Percentiles rank a stretch among this genome's conserved stretches.
phyloP scores from a whole-genome alignment of 1,284 basidiomycete genomes.

The Leucoagaricus sp. region DNA sequence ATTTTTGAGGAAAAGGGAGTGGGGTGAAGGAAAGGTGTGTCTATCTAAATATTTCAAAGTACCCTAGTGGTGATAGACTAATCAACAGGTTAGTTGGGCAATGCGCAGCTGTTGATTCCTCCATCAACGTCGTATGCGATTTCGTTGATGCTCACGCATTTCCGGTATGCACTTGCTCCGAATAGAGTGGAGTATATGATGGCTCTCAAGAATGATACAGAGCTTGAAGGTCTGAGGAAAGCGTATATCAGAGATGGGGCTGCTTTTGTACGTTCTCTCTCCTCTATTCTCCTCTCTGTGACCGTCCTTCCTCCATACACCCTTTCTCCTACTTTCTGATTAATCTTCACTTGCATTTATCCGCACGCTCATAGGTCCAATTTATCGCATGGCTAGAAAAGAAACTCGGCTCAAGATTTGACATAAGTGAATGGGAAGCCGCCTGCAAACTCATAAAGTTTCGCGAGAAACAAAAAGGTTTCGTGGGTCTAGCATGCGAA shows the following conservation, averaged over 20 bases:
- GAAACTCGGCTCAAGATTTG: slow-evolving; percentile 72
- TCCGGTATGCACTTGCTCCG: slow-evolving; percentile 69
- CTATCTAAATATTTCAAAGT: slow-evolving; percentile 3
- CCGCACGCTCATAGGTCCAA: slow-evolving; percentile 47
- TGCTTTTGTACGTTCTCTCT: slow-evolving; percentile 71
- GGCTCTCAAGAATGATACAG: slow-evolving; percentile 87
- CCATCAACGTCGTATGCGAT: slow-evolving; percentile 78
- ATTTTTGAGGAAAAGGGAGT: slow-evolving; percentile 71
- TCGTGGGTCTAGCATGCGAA: slow-evolving; percentile 89
- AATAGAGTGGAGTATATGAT: slow-evolving; percentile 79
- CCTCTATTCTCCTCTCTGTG: too few relatives aligned
- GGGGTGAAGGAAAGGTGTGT: slow-evolving; percentile 72
- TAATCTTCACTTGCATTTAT: slow-evolving; percentile 4
- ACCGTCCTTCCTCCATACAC: neutral
- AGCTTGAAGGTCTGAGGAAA: slow-evolving; percentile 80
- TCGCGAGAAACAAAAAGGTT: slow-evolving; percentile 73
- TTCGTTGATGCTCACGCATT: slow-evolving; percentile 76
- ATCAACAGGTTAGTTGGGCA: too few relatives aligned
- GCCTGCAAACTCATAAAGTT: slow-evolving; percentile 83
- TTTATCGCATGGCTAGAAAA: slow-evolving; percentile 93
- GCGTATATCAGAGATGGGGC: slow-evolving; percentile 94
- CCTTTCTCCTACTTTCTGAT: neutral
- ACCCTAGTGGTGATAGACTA: too few relatives aligned
- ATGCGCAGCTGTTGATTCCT: slow-evolving; percentile 57
- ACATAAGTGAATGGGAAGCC: slow-evolving; percentile 91